Evolutionary conservation across 2,329 filamentous ascomycete species (phyloP).

Genomic region (Cladorrhinum sp.): DNA sequence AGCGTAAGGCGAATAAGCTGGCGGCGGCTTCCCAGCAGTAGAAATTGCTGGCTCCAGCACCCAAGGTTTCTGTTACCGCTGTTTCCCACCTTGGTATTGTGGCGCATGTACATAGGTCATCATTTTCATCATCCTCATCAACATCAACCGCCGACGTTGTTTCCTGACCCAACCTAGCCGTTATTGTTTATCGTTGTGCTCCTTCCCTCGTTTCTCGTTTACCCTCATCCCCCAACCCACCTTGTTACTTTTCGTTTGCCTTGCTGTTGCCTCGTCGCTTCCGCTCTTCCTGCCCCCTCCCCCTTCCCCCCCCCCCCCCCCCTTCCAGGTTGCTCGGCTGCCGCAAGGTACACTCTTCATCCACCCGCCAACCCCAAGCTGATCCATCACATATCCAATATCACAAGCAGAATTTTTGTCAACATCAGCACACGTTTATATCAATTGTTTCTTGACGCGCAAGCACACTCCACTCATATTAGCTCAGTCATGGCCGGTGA

Average conservation of each 20-base stretch:
- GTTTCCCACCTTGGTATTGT: slow-evolving; percentile 17
- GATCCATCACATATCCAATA: not conserved
- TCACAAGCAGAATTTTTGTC: not conserved
- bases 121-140: slow-evolving; percentile 14
- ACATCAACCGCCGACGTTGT: slow-evolving; percentile 7
- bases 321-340: not conserved
- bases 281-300: not conserved
- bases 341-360: too few species aligned
- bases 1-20: slow-evolving; percentile 51
- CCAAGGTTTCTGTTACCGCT: slow-evolving; percentile 7
- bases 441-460: not conserved
- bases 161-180: slow-evolving; percentile 3
- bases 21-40: slow-evolving; percentile 35
- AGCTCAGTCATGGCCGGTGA: not conserved
- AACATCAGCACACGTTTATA: not conserved
- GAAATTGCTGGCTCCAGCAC: not conserved
- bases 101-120: slow-evolving; percentile 21
- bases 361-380: too few species aligned
- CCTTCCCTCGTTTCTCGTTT: not conserved
- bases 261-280: not conserved
- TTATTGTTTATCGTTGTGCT: not conserved
- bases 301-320: not conserved
- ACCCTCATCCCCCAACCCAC: not conserved
- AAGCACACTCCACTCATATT: too few species aligned
- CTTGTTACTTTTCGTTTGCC: not conserved